Evolutionary conservation across 306 rosid species (phyloP), one percentile per base, ranked within the genome.

Genomic region (Inga leiocalycina): DNA sequence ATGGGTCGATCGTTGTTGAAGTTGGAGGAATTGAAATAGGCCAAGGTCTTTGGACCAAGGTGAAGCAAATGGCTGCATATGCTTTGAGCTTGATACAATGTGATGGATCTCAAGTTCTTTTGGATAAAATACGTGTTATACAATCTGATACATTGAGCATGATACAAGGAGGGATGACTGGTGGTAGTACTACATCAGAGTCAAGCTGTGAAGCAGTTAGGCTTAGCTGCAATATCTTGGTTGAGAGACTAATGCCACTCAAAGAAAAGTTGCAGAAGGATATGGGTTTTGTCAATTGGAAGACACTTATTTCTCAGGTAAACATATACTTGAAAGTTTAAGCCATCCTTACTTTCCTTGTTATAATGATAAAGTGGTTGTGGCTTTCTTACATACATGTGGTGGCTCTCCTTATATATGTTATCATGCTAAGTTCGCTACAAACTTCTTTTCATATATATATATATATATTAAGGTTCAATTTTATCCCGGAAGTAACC

Each of bases 1-100:
- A 93, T 49, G 98, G 93, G 12, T 91, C 98, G 22, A 70, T 96
- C 57, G 90, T 76, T 75, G 94, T 89, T 86, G 98, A 96, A 87
- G 97, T 96, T 70, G 97, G 97, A 75, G 99, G 98, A 8, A 91
- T 90, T 68, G 98, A 96, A 84, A 19, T 96, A n/a, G 99, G 99
- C 39, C 98, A 96, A 85, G 99, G 99, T 90, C 93, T 96, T 1
- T 96, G 98, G 99, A 96, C 98, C 35, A 93, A 96, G 92, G 99
- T 85, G 8, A 92, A 91, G 79, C 98, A 96, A 88, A 90, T 87
- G 93, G 88, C 90, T 62, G 97, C 98, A 66, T 96, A 79, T 86
- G 88, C 89, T 74, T 94, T 96, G 22, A 69, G 90, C 52, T 75
- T 83, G 71, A 83, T 96, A 74, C 85, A 85, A 69, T 92, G 97